Conservation (phyloP, 768 basidiomycete species). For the Leccinellum albellum region DNA sequence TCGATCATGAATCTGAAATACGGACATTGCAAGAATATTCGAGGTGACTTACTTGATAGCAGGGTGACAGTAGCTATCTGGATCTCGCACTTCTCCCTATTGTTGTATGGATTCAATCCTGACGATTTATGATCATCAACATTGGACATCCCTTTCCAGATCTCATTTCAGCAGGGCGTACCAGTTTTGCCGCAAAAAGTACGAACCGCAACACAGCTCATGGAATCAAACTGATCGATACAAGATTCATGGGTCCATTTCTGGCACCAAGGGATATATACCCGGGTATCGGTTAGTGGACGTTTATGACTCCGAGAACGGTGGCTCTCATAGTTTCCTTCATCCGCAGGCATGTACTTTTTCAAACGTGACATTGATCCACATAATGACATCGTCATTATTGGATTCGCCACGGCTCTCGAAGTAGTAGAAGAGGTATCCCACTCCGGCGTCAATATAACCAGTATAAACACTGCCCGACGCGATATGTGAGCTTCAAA, state of each 20-base stretch:
- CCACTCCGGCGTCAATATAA: slow-evolving; percentile 60
- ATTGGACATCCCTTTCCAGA: background rate
- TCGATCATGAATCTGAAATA: slow-evolving; percentile 44
- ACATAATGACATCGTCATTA: slow-evolving; percentile 54
- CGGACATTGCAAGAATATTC: background rate
- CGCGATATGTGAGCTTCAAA: background rate
- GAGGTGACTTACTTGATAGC: slow-evolving; percentile 39
- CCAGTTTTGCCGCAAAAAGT: slow-evolving; percentile 46
- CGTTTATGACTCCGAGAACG: background rate
- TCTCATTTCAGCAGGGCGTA: slow-evolving; percentile 14
- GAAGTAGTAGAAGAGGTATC: slow-evolving; percentile 70
- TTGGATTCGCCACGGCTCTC: slow-evolving; percentile 56
- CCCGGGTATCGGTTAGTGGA: background rate
- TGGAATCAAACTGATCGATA: slow-evolving; percentile 60
- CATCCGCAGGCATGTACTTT: slow-evolving; percentile 39
- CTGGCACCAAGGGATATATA: slow-evolving; percentile 67
- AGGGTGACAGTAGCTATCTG: slow-evolving; percentile 60
- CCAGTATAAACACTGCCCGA: slow-evolving; percentile 51
- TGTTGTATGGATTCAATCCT: slow-evolving; percentile 63
- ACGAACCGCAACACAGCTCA: slow-evolving; percentile 65
- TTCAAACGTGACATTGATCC: slow-evolving; percentile 23
- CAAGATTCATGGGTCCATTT: slow-evolving; percentile 55
- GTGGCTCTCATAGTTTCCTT: slow-evolving; percentile 35
- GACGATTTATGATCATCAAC: background rate
- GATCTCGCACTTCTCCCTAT: slow-evolving; percentile 52